Conservation (phyloP, 2,329 filamentous ascomycete genomes). For the Macrophomina pseudophaseolina region DNA sequence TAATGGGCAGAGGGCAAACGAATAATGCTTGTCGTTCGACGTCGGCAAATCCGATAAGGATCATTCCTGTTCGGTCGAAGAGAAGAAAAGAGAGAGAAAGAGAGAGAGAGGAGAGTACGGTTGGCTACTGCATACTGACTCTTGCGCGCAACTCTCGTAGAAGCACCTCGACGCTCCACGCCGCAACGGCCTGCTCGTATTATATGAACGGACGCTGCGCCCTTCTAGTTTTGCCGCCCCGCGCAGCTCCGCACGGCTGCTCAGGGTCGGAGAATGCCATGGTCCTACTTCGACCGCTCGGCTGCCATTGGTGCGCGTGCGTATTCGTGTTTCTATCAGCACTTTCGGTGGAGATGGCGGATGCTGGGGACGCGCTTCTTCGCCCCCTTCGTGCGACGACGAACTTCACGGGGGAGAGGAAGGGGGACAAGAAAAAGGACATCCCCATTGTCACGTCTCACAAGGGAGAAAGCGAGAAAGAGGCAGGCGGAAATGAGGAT, state of each 20-base stretch:
- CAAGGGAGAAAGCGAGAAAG: background rate
- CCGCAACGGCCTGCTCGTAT: background rate
- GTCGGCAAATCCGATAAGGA: background rate
- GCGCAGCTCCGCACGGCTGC: background rate
- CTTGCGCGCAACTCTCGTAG: background rate
- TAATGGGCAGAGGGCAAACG: background rate
- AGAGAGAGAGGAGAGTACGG: too few relatives aligned
- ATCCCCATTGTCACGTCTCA: background rate
- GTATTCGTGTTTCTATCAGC: background rate
- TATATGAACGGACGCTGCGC: background rate
- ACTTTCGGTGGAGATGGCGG: background rate
- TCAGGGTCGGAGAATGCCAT: background rate
- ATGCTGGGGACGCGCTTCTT: background rate
- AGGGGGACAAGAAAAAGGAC: background rate
- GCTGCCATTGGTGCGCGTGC: background rate
- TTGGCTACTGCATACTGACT: background rate
- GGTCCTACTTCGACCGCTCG: background rate
- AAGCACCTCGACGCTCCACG: background rate
- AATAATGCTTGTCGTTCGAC: background rate
- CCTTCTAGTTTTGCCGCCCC: background rate
- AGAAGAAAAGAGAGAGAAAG: too few relatives aligned
- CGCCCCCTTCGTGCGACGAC: constrained; percentile 5
- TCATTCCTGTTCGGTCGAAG: too few relatives aligned
- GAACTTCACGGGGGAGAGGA: constrained; percentile 2
- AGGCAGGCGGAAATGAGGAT: background rate